A percentile compares a stretch with the other conserved stretches of the same genome.
Conservation (phyloP, 1,284 basidiomycete species). For the Marasmius oreades region DNA sequence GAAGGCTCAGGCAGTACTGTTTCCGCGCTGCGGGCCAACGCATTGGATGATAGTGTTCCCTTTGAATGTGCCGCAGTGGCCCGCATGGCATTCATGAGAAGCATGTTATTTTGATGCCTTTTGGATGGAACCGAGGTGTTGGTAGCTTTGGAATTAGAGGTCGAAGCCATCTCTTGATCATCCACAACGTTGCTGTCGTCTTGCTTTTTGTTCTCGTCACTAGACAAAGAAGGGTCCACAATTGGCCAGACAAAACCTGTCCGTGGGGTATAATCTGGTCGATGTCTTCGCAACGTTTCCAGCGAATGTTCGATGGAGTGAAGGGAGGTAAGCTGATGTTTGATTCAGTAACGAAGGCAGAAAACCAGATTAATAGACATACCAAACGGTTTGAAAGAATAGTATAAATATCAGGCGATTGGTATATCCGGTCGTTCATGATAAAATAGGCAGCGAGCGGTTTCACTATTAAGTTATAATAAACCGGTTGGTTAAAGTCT, state of each 20-base stretch:
- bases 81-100: slow-evolving; percentile 72
- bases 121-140: slow-evolving; percentile 31
- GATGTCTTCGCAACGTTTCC: slow-evolving; percentile 62
- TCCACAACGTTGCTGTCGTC: slow-evolving; percentile 29
- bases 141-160: slow-evolving; percentile 23
- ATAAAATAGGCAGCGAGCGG: slow-evolving; percentile 81
- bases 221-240: slow-evolving; percentile 45
- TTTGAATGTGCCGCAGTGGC: slow-evolving; percentile 69
- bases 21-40: slow-evolving; percentile 31
- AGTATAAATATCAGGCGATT: slow-evolving; percentile 79
- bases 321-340: slow-evolving; percentile 65
- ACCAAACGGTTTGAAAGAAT: slow-evolving; percentile 81
- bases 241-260: slow-evolving; percentile 82
- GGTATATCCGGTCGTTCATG: slow-evolving; percentile 82
- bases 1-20: slow-evolving; percentile 36
- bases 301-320: slow-evolving; percentile 71
- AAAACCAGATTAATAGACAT: slow-evolving; percentile 21
- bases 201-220: slow-evolving; percentile 45
- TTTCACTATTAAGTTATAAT: slow-evolving; percentile 46
- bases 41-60: slow-evolving; percentile 38
- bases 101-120: slow-evolving; percentile 61
- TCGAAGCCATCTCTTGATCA: slow-evolving; percentile 20
- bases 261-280: slow-evolving; percentile 75
- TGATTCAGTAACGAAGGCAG: neutral
- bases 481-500: neutral